Base-by-base conservation (phyloP, 371 early-diverging fungal genomes). In the Fennellomyces sp. region DNA sequence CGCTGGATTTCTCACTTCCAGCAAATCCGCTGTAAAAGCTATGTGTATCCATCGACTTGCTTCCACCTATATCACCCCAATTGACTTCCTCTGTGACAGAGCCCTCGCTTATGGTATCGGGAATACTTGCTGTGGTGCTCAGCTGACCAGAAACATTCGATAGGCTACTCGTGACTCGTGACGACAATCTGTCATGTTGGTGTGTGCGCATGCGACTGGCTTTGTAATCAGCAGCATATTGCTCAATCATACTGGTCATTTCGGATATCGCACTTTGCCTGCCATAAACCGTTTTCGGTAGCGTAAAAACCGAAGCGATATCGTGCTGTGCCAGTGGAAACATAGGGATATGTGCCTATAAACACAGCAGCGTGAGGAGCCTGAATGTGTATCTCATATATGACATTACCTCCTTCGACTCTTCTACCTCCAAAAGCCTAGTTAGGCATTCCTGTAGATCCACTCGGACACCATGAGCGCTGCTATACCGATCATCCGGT, bases 401-500 rank as follows among this genome's bases (percentile, higher is more conserved):
- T n/a, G n/a, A n/a, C n/a, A n/a, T n/a, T n/a, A 33, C 35, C 35
- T 33, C 35, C 7, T 21, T 45, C 11, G 45, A 21, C 3, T 21
- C 45, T 1, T 45, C 19, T 1, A 19, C 5, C 5, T 45, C 3
- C 21, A 45, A 45, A 45, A 54, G 8, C 8, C 26, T 8, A 7
- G 10, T 27, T 0, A 83, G 47, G 54, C 85, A 85, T 45, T 69
- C 72, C 47, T 81, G 71, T 15, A 85, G 66, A 69, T 85, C 85
- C 12, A 76, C 76, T 41, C 78, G 72, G 35, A 85, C 62, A n/a
- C 85, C 85, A 58, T 66, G 78, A 2, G 81, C 80, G 52, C 79
- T 85, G 28, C 72, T 78, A 49, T 85, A 85, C 33, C 85, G 67
- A 52, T 78, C 79, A 45, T 75, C 83, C 2, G 85, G 85, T 49